Evolutionary conservation across 352 stramenopile genomes (phyloP), one percentile per base, ranked within the genome.

Genomic region (Globisporangium solare): DNA sequence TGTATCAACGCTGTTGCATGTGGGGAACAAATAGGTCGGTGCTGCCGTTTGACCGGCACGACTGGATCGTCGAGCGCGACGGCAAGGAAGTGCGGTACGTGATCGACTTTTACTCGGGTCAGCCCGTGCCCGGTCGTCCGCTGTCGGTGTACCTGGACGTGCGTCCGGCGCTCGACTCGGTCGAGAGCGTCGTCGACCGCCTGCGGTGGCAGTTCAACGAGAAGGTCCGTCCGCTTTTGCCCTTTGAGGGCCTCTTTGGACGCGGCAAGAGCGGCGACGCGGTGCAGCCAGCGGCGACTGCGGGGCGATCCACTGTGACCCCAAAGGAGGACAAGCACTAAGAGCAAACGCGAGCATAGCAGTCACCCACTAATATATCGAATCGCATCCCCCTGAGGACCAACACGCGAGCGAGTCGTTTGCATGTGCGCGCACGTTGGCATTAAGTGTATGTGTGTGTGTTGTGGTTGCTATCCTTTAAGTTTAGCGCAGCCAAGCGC

Each of bases 31-130:
- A 35, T 35, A 79, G 74, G 82, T 94, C 61, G 53, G 98, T 94
- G 79, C 88, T 76, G 59, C 97, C 97, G 6, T 99, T 99, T 67
- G 96, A 99, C 74, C 85, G 97, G 35, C 97, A 99, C 74, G 97
- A 99, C 79, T 99, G 97, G 97, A 89, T 98, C 27, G 86, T 99
- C 15, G 82, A 98, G 49, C 79, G 94, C 52, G 79, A 86, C 46
- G 89, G 89, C 51, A 86, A 89, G 50, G 84, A 97, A 64, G 88
- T 98, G 51, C 89, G 96, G 32, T 99, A 99, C 71, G 87, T 99
- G 41, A 99, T 99, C 77, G 97, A 99, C 76, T 99, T 99, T 70
- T 99, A 99, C 73, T 90, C 97, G 31, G 94, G 97, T 52, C 93
- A 98, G 77, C 79, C 56, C 6, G 66, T 72, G 62, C 79, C 82